These are phyloP conservation scores for Citrullus mucosospermus DNA, from an alignment of 306 rosid species.

Conservation along the genomic window DNA sequence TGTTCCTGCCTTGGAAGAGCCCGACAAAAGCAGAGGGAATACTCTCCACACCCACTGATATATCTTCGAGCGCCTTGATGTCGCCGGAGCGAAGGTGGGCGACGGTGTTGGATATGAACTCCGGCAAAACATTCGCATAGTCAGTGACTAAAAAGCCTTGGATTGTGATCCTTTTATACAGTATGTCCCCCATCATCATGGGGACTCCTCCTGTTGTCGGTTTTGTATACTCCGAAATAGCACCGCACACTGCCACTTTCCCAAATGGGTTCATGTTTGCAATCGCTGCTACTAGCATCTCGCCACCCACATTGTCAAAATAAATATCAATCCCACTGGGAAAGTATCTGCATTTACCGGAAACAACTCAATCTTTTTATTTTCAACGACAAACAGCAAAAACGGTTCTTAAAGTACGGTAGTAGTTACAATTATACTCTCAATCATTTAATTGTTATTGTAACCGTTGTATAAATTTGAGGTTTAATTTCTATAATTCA, in stretches of 20 bases:
- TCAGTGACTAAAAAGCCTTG: slow-evolving; percentile 45
- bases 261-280: slow-evolving; percentile 49
- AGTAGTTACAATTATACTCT: too few species aligned
- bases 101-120: slow-evolving; percentile 29
- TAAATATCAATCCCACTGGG: slow-evolving; percentile 64
- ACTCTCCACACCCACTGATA: slow-evolving; percentile 37
- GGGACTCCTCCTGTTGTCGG: slow-evolving; percentile 28
- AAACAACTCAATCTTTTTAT: too few species aligned
- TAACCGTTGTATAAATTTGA: too few species aligned
- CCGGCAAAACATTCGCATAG: slow-evolving; percentile 19
- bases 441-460: too few species aligned
- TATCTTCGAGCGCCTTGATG: slow-evolving; percentile 36
- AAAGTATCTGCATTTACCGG: slow-evolving; percentile 25
- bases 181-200: slow-evolving; percentile 28
- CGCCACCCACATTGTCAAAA: slow-evolving; percentile 68
- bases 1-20: slow-evolving; percentile 41
- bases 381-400: too few species aligned
- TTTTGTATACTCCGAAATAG: slow-evolving; percentile 45
- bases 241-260: slow-evolving; percentile 50
- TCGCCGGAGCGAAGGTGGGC: slow-evolving; percentile 30
- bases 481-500: too few species aligned
- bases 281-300: slow-evolving; percentile 53
- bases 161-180: slow-evolving; percentile 47
- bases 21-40: slow-evolving; percentile 53
- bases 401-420: too few species aligned